Evolutionary conservation across 352 stramenopile genomes (phyloP), one percentile per base, ranked within the genome.

Genomic region (Phytophthora fragariae): DNA sequence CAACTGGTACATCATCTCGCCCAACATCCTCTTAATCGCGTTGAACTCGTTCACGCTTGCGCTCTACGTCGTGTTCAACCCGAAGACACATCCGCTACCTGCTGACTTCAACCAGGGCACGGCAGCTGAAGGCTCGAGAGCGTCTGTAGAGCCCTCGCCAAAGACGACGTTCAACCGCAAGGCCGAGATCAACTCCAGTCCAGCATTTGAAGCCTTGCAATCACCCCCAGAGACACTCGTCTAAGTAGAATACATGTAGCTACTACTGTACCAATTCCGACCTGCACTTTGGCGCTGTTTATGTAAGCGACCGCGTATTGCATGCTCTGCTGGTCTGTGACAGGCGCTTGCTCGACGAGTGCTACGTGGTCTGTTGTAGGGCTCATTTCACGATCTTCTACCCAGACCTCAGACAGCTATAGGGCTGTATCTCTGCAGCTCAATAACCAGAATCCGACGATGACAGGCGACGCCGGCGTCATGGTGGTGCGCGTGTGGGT

Each of bases 1-100:
- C 44, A 76, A 79, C 57, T 76, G 67, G 72, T 58, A 75, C 37
- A 70, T 75, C 37, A 64, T 79, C 58, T 59, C 60, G 52, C 72
- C 68, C 24, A 79, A 76, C 47, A 63, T 63, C 37, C 44, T 79
- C n/a, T 79, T 70, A 37, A 61, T 79, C 3, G 21, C 54, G 15
- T 41, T 79, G 8, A 70, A 69, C 50, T 76, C 69, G 62, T 76
- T 39, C 33, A 75, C 67, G 33, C 37, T 76, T 19, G 47, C 65
- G 35, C 46, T 79, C 8, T 76, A 76, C 58, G 19, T 67, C n/a
- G 46, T 70, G 6, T 76, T 76, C 54, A 70, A 73, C 33, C 70
- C 70, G 6, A 73, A 62, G 52, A 73, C 66, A 3, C 66, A 73
- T 31, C 66, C 66, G 35, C 14, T 70, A 7, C 68, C 50, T 12